Base-by-base conservation (phyloP, 768 basidiomycete species). In the Collybia nuda region DNA sequence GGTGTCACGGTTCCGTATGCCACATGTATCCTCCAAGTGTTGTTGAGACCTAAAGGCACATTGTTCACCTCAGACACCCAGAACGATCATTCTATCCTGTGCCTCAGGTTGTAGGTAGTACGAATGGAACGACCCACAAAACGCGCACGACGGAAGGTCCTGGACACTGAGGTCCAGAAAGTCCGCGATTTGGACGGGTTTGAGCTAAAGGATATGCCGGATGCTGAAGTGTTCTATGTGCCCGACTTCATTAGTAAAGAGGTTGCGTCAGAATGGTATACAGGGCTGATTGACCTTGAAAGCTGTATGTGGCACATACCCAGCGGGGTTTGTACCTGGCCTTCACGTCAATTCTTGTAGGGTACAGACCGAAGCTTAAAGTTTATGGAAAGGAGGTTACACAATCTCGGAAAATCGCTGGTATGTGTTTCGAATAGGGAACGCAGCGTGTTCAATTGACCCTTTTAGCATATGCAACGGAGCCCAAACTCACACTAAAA, bases 401-500 rank as follows among this genome's bases (percentile, higher is more conserved):
- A 1, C 67, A 68, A 32, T 68, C 67, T 14, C 51, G 67, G 39
- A 68, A 68, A 52, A 66, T 68, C 22, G 63, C 67, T 37, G 65
- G 67, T 66, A 22, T n/a, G 52, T 52, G 28, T n/a, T 17, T 38
- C 2, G 19, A 19, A 11, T 15, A 5, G 8, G 5, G n/a, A 32
- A 5, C 5, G 38, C 12, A 12, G 2, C 22, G 19, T 6, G 23
- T 21, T 44, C 2, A 47, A 14, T 7, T 23, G 15, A 17, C 6
- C 18, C 37, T 7, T 2, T 12, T 22, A 68, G 67, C 63, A 18
- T 66, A 68, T 40, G 57, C 67, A 6, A 64, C 63, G 1, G 62
- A 66, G 37, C 57, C 60, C 3, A 57, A 56, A 12, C 49, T 62
- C 15, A 60, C 48, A 9, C 44, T 68, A 7, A 68, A 65, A 50